Percentiles rank a stretch among this genome's conserved stretches.
These are phyloP conservation scores for Syncephalastrum sp. DNA, from an alignment of 371 early-diverging fungal species.

Conservation along the genomic window DNA sequence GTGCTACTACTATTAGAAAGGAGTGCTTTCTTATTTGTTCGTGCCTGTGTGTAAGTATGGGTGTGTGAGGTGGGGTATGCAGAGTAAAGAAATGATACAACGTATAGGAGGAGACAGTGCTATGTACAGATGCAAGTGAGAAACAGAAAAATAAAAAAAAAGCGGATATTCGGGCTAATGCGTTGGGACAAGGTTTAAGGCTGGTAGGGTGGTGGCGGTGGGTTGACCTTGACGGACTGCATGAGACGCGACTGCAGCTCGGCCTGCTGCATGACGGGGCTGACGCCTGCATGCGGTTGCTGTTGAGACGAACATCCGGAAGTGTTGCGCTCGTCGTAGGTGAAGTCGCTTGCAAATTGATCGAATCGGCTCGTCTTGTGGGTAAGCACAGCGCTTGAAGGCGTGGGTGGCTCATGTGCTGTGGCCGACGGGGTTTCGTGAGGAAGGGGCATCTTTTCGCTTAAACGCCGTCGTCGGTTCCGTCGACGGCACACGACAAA, in stretches of 20 bases:
- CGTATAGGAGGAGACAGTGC: no score
- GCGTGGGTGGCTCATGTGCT: background rate
- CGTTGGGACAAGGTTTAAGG: slow-evolving; percentile 5
- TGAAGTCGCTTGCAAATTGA: slow-evolving; percentile 13
- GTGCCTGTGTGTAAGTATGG: no score
- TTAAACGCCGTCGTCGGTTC: slow-evolving; percentile 5
- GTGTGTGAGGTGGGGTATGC: no score
- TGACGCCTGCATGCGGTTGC: background rate
- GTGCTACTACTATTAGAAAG: no score
- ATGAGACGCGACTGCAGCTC: slow-evolving; percentile 9
- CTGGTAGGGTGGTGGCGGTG: slow-evolving; percentile 19
- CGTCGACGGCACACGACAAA: slow-evolving; percentile 21
- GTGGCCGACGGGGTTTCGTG: background rate
- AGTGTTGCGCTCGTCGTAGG: slow-evolving; percentile 6
- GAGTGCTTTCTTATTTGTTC: no score
- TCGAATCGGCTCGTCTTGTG: slow-evolving; percentile 6
- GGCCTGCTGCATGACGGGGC: slow-evolving; percentile 11
- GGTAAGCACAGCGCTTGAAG: background rate
- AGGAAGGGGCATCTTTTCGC: slow-evolving; percentile 2
- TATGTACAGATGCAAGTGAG: background rate
- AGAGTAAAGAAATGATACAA: no score
- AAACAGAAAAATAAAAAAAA: no score
- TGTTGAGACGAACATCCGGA: no score
- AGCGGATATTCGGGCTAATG: background rate
- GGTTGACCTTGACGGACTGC: slow-evolving; percentile 3